phyloP scores from a whole-genome alignment of 352 stramenopile genomes.

The Hyaloperonospora arabidopsidis region DNA sequence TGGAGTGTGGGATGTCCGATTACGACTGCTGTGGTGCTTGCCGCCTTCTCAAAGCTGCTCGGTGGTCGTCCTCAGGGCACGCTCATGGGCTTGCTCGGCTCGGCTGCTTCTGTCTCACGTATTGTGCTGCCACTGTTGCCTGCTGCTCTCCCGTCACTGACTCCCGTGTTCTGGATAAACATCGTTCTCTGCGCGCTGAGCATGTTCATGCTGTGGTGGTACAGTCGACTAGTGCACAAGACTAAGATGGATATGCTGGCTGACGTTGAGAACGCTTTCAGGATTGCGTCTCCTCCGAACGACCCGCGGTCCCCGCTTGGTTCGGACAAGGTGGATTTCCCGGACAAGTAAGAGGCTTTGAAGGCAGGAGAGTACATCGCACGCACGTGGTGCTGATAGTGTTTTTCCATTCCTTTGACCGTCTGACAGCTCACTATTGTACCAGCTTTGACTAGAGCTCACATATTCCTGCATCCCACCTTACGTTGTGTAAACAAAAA shows the following conservation, averaged over 20 bases:
- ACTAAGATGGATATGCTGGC: conserved; percentile 34
- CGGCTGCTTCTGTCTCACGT: conserved; percentile 53
- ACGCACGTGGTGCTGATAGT: no score
- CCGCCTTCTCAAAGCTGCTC: conserved; percentile 63
- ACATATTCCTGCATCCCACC: no score
- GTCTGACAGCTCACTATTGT: no score
- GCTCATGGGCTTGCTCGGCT: conserved; percentile 65
- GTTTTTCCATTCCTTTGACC: no score
- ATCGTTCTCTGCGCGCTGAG: conserved; percentile 44
- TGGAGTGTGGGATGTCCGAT: conserved; percentile 73
- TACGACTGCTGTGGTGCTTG: conserved; percentile 55
- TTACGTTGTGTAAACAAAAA: no score
- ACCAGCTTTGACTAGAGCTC: no score
- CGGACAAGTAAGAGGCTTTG: conserved; percentile 14
- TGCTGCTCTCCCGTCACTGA: conserved; percentile 48
- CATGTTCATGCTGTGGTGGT: conserved; percentile 51
- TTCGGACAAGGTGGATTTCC: conserved; percentile 26
- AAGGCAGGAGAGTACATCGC: not conserved
- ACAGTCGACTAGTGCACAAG: conserved; percentile 39
- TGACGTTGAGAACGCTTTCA: conserved; percentile 29
- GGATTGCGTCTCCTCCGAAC: conserved; percentile 11
- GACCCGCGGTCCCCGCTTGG: conserved; percentile 35
- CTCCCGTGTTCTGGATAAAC: conserved; percentile 65
- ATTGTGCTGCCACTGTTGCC: conserved; percentile 64
- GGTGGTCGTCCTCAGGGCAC: conserved; percentile 61